A percentile compares a stretch with the other conserved stretches of the same genome.
Conservation (phyloP, 805 yeast genomes). For the Yarrowia deformans region DNA sequence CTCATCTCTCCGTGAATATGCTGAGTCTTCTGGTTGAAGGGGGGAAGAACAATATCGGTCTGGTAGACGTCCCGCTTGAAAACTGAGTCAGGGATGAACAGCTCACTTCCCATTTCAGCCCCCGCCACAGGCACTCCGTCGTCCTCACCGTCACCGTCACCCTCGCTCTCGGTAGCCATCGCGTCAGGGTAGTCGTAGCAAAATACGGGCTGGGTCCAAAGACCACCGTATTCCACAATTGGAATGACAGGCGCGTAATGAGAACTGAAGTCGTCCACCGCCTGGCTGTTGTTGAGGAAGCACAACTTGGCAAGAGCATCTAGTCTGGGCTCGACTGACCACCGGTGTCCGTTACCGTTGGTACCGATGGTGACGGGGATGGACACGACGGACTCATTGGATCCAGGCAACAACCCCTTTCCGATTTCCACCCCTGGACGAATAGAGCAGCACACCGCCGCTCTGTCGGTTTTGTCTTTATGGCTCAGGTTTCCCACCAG, state of each 20-base stretch:
- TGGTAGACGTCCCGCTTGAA: not conserved
- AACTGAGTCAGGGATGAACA: not conserved
- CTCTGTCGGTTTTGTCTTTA: not conserved
- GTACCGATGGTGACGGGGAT: constrained; percentile 11
- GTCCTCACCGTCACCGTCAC: not conserved
- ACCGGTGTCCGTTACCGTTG: not conserved
- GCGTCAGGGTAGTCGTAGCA: constrained; percentile 1
- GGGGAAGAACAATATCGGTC: constrained; percentile 23
- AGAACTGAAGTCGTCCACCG: not conserved
- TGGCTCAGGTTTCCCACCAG: not conserved
- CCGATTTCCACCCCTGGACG: constrained; percentile 5
- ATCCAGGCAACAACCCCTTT: not conserved
- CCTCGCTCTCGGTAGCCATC: constrained; percentile 10
- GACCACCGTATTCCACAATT: constrained; percentile 17
- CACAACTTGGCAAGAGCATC: constrained; percentile 29
- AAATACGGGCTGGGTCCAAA: constrained; percentile 14
- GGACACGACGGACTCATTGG: constrained; percentile 11
- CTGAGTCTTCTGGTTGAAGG: constrained; percentile 16
- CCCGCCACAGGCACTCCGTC: not conserved
- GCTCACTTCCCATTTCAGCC: not conserved
- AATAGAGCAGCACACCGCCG: constrained; percentile 1
- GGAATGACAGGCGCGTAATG: constrained; percentile 14
- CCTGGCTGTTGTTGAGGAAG: constrained; percentile 10
- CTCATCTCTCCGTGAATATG: constrained; percentile 17
- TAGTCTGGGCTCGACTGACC: constrained; percentile 19